phyloP scores from a whole-genome alignment of 169 alveolate genomes.

The Theileria sp. region DNA sequence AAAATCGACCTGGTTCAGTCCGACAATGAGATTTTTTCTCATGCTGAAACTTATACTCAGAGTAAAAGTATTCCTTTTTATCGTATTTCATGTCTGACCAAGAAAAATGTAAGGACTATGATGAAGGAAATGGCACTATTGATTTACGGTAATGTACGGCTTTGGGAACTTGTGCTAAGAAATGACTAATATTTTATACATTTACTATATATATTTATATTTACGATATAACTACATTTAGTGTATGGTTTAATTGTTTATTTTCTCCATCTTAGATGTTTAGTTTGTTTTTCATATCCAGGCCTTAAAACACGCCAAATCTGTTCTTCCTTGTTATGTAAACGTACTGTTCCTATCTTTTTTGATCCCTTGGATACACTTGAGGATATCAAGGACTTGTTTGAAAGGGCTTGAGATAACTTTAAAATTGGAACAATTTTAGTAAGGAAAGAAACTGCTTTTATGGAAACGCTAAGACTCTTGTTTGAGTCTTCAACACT shows the following conservation, averaged over 20 bases:
- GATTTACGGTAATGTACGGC: slow-evolving; percentile 50
- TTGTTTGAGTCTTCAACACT: slow-evolving; percentile 28
- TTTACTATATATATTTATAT: background rate
- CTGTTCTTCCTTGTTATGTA: slow-evolving; percentile 60
- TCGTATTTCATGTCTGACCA: slow-evolving; percentile 35
- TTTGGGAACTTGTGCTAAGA: slow-evolving; percentile 61
- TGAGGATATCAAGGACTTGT: slow-evolving; percentile 52
- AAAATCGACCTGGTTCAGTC: slow-evolving; percentile 46
- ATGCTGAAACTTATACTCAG: slow-evolving; percentile 61
- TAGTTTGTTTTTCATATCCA: slow-evolving; percentile 79
- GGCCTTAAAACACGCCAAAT: slow-evolving; percentile 83
- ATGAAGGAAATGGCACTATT: slow-evolving; percentile 54
- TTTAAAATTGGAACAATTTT: slow-evolving; percentile 43
- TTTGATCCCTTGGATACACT: background rate
- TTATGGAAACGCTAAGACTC: slow-evolving; percentile 41
- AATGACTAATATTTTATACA: slow-evolving; percentile 1
- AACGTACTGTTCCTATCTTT: slow-evolving; percentile 15
- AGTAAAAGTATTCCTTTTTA: slow-evolving; percentile 39
- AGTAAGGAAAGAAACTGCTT: slow-evolving; percentile 38
- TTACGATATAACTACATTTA: background rate
- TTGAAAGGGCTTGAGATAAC: slow-evolving; percentile 44
- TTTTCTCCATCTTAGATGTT: slow-evolving; percentile 80
- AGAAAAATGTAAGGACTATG: slow-evolving; percentile 35
- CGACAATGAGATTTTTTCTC: slow-evolving; percentile 32
- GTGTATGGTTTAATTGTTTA: background rate